Conservation (phyloP, 768 basidiomycete species). For the Boletus bicolor region DNA sequence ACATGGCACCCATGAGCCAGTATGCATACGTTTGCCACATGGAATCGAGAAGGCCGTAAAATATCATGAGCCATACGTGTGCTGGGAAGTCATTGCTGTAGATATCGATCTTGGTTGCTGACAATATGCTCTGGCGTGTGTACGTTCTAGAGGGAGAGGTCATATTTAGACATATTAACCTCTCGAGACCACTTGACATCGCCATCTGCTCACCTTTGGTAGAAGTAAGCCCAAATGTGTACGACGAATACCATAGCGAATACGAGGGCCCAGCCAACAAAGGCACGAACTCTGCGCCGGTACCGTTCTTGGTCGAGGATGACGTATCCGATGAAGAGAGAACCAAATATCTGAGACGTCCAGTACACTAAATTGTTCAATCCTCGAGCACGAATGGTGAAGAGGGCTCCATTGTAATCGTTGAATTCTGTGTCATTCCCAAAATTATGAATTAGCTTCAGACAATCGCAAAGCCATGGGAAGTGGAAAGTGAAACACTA, state of each 20-base stretch:
- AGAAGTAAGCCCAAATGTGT: constrained; percentile 77
- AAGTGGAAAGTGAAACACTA: constrained; percentile 23
- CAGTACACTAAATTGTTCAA: constrained; percentile 81
- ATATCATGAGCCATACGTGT: constrained; percentile 62
- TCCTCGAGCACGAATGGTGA: constrained; percentile 76
- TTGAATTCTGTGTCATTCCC: constrained; percentile 60
- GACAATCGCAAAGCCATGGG: not conserved
- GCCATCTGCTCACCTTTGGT: constrained; percentile 54
- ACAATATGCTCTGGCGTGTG: constrained; percentile 50
- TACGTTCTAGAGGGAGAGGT: constrained; percentile 35
- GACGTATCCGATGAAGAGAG: constrained; percentile 60
- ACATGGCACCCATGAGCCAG: constrained; percentile 87
- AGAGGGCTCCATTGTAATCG: constrained; percentile 72
- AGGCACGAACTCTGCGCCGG: constrained; percentile 66
- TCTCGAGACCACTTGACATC: not conserved
- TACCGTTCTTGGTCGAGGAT: constrained; percentile 60
- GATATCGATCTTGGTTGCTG: constrained; percentile 52
- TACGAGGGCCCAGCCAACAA: constrained; percentile 64
- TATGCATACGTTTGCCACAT: constrained; percentile 86
- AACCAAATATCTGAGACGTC: constrained; percentile 74
- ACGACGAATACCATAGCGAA: constrained; percentile 63
- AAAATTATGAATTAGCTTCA: not conserved
- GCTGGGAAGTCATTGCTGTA: constrained; percentile 51
- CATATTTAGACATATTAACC: not conserved
- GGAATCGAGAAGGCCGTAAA: constrained; percentile 74